Evolutionary conservation across 2,329 filamentous ascomycete genomes (phyloP).

Genomic region (Teratosphaeria epicoccoides): DNA sequence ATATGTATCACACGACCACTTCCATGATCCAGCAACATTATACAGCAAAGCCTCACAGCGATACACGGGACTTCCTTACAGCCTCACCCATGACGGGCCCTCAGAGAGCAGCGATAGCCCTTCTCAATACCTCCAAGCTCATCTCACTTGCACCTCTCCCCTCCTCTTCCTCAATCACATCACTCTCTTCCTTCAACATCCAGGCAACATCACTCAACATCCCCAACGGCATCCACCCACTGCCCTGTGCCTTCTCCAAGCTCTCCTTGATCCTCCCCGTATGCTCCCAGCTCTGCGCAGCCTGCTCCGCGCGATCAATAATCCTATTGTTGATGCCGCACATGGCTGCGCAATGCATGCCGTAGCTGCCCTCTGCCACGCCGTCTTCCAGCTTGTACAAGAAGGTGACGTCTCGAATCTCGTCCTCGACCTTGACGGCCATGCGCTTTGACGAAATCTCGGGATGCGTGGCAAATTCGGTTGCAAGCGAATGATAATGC

Average conservation of each 20-base stretch:
- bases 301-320: slow-evolving; percentile 76
- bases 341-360: slow-evolving; percentile 99
- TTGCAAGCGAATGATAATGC: slow-evolving; percentile 88
- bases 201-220: slow-evolving; percentile 79
- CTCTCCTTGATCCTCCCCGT: slow-evolving; percentile 84
- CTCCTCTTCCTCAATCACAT: slow-evolving; percentile 29
- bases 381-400: slow-evolving; percentile 88
- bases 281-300: slow-evolving; percentile 89
- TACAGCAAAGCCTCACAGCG: not conserved
- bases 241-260: slow-evolving; percentile 59
- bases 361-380: slow-evolving; percentile 91
- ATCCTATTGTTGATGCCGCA: slow-evolving; percentile 80
- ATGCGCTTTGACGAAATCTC: slow-evolving; percentile 81
- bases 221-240: slow-evolving; percentile 74
- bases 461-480: slow-evolving; percentile 80
- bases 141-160: slow-evolving; percentile 39
- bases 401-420: slow-evolving; percentile 80
- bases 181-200: slow-evolving; percentile 49
- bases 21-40: not conserved
- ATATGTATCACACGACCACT: too few relatives aligned
- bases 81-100: not conserved
- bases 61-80: not conserved
- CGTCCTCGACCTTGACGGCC: slow-evolving; percentile 88
- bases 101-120: slow-evolving; percentile 46
- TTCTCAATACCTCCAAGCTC: slow-evolving; percentile 46